Base-by-base conservation (phyloP, 257 asterid species). In the Catharanthus roseus region DNA sequence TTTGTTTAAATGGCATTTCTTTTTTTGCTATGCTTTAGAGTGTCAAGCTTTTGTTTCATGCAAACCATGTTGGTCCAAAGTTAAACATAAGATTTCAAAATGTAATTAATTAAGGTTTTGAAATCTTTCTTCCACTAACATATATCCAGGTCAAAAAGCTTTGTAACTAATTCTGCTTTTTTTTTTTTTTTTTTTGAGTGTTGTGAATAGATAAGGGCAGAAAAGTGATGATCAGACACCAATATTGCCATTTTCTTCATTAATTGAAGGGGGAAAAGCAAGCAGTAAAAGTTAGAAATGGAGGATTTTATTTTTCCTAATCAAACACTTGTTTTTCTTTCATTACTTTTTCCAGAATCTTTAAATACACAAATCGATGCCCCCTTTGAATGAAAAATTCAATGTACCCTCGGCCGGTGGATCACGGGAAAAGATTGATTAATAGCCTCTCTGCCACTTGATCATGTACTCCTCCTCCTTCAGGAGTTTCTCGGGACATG, bases 1-100 rank as follows among this genome's bases (percentile, higher is more conserved):
- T n/a, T 28, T 62, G 50, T 18, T 34, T 62, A 38, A 18, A 61
- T 66, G 54, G 65, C 24, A 16, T 23, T 44, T 31, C 71, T 67
- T 64, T 71, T 66, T 72, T 65, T 77, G 73, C 67, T 53, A 49
- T 58, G 77, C 76, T 72, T 79, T 75, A 62, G 45, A 36, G 81
- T 78, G 79, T 70, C 77, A 82, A 73, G 65, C 69, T 73, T 57
- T 69, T 66, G 49, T 57, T 69, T 70, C 29, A 62, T 31, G 41
- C 21, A 74, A 60, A 74, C 67, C 34, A 1, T 78, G 81, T 75
- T 75, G 79, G 81, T 75, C 38, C 72, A 76, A 82, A 82, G 86
- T 54, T 76, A 78, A 82, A 66, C 81, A 76, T 28, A 5, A 10
- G 19, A 60, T 45, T 50, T 66, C 61, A 70, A 38, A 62, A 45